Evolutionary conservation across 1,139 yeast species (phyloP).

Genomic region (Kodamaea alishanica): DNA sequence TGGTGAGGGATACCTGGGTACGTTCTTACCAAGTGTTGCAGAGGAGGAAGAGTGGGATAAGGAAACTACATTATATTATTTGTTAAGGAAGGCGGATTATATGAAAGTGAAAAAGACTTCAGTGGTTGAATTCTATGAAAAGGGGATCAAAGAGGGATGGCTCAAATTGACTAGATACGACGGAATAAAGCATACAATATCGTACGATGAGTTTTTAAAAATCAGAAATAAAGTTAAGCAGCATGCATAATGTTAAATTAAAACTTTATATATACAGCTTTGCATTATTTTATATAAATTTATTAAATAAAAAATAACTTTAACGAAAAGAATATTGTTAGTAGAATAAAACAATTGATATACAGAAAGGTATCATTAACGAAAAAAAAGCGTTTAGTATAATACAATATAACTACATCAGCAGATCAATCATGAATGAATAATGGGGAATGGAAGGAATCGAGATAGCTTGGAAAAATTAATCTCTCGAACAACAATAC

Average conservation of each 20-base stretch:
- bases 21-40: conserved; percentile 89
- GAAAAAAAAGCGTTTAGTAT: too few relatives aligned
- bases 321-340: background rate
- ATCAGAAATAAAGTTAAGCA: conserved; percentile 5
- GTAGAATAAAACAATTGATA: background rate
- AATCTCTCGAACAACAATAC: too few relatives aligned
- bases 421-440: too few relatives aligned
- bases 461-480: too few relatives aligned
- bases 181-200: conserved; percentile 32
- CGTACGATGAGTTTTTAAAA: conserved; percentile 24
- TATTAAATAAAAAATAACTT: background rate
- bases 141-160: conserved; percentile 36
- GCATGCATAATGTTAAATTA: background rate
- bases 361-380: too few relatives aligned
- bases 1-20: conserved; percentile 52
- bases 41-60: conserved; percentile 85
- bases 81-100: conserved; percentile 67
- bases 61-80: conserved; percentile 61
- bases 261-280: background rate
- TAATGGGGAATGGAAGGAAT: too few relatives aligned
- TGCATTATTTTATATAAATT: background rate
- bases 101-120: conserved; percentile 15
- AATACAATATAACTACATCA: too few relatives aligned
- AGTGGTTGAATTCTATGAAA: conserved; percentile 24
- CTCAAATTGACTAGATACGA: conserved; percentile 35